Base-by-base conservation (phyloP, 805 yeast species). In the Suhomyces faveliae region DNA sequence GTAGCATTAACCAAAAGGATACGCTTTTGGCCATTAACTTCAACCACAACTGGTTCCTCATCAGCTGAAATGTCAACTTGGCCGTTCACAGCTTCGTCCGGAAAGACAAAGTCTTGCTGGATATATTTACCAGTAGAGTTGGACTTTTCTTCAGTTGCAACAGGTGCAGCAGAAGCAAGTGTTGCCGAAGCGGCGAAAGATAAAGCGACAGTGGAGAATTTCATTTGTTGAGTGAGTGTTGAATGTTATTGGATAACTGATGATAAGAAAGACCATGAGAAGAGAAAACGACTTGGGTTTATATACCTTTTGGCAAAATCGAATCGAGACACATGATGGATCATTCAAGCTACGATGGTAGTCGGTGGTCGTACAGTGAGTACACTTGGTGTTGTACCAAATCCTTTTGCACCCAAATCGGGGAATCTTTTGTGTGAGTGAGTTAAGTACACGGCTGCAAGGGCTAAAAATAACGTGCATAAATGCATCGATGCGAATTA, bases 1-100 rank as follows among this genome's bases (percentile, higher is more conserved):
- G 58, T 55, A 22, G 55, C 22, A 47, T 55, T 55, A 47, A 55
- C 47, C 24, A 51, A 20, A 19, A 53, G 38, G 20, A 55, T 25
- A 13, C 44, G 46, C 30, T 46, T 47, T 22, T 51, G 51, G 20
- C 53, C 57, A 27, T 53, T 47, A 12, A 43, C 11, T 20, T 48
- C 47, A 24, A 39, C 42, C 13, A 53, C 40, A 21, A 55, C 24
- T 0, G 55, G 51, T 22, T 42, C 57, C 5, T 42, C 48, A 4
- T 49, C 56, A 25, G 29, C 43, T 9, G 50, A 25, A 29, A 55
- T 27, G 9, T 43, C 46, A 12, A 40, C 27, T 12, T 38, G 30
- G 33, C 38, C 55, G 25, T 27, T 27, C 27, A 55, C 35, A n/a
- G 58, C 53, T 38, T 55, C 51, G 3, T 48, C 50, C 11, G 57